phyloP scores from a whole-genome alignment of 2,329 filamentous ascomycete species.

The Fusarium denticulatum region DNA sequence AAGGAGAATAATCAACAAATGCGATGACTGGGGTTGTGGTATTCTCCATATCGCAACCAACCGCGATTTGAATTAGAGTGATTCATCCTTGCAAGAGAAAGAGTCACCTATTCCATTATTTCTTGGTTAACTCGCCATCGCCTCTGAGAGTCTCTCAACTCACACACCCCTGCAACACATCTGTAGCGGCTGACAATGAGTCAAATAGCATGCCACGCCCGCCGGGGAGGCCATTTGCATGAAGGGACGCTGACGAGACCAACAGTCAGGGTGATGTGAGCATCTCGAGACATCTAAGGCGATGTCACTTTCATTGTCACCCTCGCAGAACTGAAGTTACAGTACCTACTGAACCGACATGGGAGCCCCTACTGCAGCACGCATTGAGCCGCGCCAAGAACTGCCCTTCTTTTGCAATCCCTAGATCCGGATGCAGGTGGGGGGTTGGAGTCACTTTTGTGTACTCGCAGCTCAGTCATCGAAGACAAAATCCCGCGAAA shows the following conservation, averaged over 20 bases:
- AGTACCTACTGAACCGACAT: background rate
- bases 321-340: background rate
- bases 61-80: constrained; percentile 1
- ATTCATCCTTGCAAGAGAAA: constrained; percentile 2
- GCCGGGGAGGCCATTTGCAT: constrained; percentile 17
- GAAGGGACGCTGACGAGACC: constrained; percentile 29
- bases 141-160: constrained; percentile 3
- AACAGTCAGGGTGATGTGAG: constrained; percentile 33
- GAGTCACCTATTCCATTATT: background rate
- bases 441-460: constrained; percentile 7
- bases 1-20: constrained; percentile 2
- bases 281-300: constrained; percentile 6
- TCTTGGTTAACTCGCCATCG: constrained; percentile 1
- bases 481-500: background rate
- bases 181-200: constrained; percentile 35
- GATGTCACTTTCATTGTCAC: background rate
- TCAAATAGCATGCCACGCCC: constrained; percentile 21
- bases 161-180: constrained; percentile 22
- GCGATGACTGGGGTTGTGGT: constrained; percentile 8
- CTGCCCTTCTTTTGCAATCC: constrained; percentile 17
- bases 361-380: constrained; percentile 8
- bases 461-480: constrained; percentile 5
- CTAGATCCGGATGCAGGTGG: constrained; percentile 39
- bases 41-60: constrained; percentile 12
- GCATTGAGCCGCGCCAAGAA: constrained; percentile 34